Conservation (phyloP, 495 filamentous ascomycete species). For the Penicillium lividum region DNA sequence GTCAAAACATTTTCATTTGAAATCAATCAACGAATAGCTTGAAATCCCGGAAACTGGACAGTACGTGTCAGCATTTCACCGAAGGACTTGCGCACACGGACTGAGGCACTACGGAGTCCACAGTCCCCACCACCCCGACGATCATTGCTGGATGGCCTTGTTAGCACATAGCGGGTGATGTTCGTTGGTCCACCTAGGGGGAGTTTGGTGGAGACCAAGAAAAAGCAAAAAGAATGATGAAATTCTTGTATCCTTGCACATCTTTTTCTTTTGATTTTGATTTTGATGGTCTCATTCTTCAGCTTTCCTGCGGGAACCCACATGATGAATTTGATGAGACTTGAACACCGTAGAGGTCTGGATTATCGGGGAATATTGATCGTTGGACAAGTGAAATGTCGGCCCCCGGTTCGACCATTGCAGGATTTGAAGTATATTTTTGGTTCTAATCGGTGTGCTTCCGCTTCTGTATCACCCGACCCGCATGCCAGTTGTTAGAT, state of each 20-base stretch:
- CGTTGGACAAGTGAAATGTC: constrained; percentile 12
- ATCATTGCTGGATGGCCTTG: constrained; percentile 21
- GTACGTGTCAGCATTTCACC: constrained; percentile 4
- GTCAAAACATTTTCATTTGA: too few relatives aligned
- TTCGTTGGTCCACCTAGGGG: constrained; percentile 4
- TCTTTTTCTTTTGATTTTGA: not conserved
- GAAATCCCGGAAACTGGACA: too few relatives aligned
- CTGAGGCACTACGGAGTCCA: constrained; percentile 5
- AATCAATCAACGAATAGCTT: too few relatives aligned
- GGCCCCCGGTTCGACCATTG: not conserved
- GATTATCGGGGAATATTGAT: constrained; percentile 21
- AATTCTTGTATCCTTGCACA: too few relatives aligned
- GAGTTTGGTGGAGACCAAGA: constrained; percentile 8
- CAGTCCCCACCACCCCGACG: constrained; percentile 18
- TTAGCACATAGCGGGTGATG: constrained; percentile 9
- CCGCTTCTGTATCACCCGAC: constrained; percentile 29
- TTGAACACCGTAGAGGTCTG: not conserved
- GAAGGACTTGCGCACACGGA: constrained; percentile 8
- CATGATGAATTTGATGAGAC: not conserved
- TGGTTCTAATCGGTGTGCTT: constrained; percentile 11
- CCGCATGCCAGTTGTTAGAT: constrained; percentile 25
- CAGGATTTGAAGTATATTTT: not conserved
- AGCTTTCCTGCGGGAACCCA: not conserved
- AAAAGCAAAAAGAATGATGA: not conserved
- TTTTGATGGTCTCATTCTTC: not conserved